Percentiles rank a stretch among this genome's conserved stretches.
Conservation (phyloP, 2,329 filamentous ascomycete species). For the Mycogone perniciosa region DNA sequence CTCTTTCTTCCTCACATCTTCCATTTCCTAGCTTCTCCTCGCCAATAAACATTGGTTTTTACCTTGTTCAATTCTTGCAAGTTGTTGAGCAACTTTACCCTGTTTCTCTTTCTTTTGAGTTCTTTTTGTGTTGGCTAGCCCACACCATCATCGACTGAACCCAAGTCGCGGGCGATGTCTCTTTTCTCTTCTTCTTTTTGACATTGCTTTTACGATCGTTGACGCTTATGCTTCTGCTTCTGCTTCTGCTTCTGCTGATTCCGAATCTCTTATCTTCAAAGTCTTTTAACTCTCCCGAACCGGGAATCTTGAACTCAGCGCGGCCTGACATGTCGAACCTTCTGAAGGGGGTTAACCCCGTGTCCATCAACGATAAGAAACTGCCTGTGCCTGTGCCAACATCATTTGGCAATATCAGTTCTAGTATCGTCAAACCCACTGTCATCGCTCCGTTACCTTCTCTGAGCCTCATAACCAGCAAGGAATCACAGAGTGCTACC, state of each 20-base stretch:
- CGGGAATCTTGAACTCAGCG: conserved; percentile 37
- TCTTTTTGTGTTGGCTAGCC: too few species aligned
- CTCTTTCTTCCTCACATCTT: neutral
- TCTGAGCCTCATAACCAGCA: conserved; percentile 2
- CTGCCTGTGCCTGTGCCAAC: conserved; percentile 23
- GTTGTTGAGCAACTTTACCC: too few species aligned
- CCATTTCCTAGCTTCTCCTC: neutral
- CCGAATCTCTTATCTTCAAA: neutral
- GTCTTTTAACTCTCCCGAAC: conserved; percentile 24
- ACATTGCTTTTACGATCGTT: neutral
- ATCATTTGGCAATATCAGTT: conserved; percentile 6
- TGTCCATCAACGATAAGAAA: conserved; percentile 42
- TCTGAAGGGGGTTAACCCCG: conserved; percentile 42
- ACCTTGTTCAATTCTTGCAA: too few species aligned
- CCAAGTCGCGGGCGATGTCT: neutral
- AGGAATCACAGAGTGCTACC: neutral
- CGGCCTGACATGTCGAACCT: conserved; percentile 30
- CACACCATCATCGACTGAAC: too few species aligned
- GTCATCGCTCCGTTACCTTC: neutral
- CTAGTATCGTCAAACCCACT: neutral
- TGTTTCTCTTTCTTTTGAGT: too few species aligned
- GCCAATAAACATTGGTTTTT: neutral
- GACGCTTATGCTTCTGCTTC: neutral
- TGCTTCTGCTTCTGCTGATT: neutral
- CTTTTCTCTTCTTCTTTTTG: neutral